A percentile compares a stretch with the other conserved stretches of the same genome.
Evolutionary conservation across 78 protist genomes (phyloP).

Genomic region (Pigoraptor vietnamica): DNA sequence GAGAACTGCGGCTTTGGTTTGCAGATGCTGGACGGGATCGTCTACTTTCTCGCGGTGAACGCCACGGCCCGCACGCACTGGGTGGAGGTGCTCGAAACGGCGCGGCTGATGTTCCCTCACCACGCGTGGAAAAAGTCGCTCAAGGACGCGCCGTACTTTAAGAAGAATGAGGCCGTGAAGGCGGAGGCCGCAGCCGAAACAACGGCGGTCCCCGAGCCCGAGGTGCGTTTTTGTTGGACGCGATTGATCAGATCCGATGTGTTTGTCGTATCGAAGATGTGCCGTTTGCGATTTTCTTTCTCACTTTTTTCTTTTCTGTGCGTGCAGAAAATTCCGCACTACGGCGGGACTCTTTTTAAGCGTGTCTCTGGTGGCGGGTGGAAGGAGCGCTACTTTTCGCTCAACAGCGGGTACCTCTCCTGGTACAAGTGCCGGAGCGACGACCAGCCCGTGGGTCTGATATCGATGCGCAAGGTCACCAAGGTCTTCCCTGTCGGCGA

Average conservation of each 20-base stretch:
- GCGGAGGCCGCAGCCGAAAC: not conserved
- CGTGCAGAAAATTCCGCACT: not conserved
- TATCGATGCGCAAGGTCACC: not conserved
- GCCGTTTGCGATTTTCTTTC: too few relatives aligned
- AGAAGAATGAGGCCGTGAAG: not conserved
- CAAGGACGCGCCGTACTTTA: not conserved
- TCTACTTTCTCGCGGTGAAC: not conserved
- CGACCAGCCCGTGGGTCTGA: not conserved
- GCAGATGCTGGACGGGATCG: not conserved
- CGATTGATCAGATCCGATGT: too few relatives aligned
- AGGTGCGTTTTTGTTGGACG: not conserved
- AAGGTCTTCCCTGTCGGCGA: not conserved
- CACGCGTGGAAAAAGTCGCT: not conserved
- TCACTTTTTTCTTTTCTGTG: not conserved
- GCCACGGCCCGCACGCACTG: not conserved
- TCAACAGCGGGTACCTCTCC: not conserved
- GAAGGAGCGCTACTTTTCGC: not conserved
- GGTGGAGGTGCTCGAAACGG: not conserved
- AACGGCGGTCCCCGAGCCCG: too few relatives aligned
- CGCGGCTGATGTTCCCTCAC: not conserved
- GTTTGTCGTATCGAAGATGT: too few relatives aligned
- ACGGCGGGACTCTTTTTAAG: not conserved
- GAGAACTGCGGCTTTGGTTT: not conserved
- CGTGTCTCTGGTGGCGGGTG: not conserved
- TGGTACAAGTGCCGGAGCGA: not conserved